Evolutionary conservation across 2,329 filamentous ascomycete species (phyloP), one percentile per base, ranked within the genome.

Genomic region (Ploettnerulaceae sp.): DNA sequence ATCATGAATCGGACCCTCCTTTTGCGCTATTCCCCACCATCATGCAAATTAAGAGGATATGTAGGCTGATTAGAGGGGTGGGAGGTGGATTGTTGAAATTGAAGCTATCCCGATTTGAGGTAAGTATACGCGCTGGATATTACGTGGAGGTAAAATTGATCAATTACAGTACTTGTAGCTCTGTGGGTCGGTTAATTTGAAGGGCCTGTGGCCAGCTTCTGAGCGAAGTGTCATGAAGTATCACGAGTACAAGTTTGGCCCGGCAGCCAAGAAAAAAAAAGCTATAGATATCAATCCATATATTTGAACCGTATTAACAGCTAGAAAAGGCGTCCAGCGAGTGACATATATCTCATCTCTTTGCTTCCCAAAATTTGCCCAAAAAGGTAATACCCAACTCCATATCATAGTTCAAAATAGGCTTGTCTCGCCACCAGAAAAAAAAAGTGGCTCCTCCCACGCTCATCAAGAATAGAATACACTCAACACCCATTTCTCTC

Each of bases 241-340:
- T 32, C 29, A 17, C 2, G 18, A 32, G 32, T 11, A 11, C n/a
- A n/a, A n/a, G n/a, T 21, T 21, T 11, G 22, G 7, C 12, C 1
- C 12, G 14, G 18, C 9, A 18, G 22, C 26, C 8, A 28, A 5
- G 24, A 28, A 20, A 12, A 26, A 17, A 28, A 21, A 25, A 15
- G 17, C 26, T 17, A 25, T 39, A 18, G 35, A 29, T 48, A 42
- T 48, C 34, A 26, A 46, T 45, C 24, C 28, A 41, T 48, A 48
- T 45, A 43, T 41, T 48, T 41, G 34, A 39, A 17, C 34, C 32
- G 35, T 54, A 54, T 54, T 51, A 54, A 53, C 45, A 54, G 48
- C 48, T 46, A 26, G 29, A 41, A 45, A 31, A 50, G n/a, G n/a
- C 32, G 33, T 47, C 47, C 47, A 53, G 47, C 47, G 49, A 52